phyloP scores from a whole-genome alignment of 257 asterid genomes.

The Echites panduratus region DNA sequence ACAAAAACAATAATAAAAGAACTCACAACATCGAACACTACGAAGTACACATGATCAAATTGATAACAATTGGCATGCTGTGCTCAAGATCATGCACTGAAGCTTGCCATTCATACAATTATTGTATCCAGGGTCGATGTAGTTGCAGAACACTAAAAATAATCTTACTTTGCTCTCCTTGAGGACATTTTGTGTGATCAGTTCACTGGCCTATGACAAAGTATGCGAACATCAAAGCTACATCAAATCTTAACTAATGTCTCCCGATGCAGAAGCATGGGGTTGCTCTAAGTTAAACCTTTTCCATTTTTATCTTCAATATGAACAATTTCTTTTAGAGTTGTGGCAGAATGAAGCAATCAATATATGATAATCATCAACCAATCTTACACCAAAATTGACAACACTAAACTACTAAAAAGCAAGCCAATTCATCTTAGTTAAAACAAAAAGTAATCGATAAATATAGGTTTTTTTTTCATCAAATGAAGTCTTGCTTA shows the following conservation, averaged over 20 bases:
- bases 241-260: background rate
- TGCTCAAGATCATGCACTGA: background rate
- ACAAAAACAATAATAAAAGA: too few species aligned
- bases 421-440: background rate
- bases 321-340: background rate
- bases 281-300: background rate
- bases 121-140: background rate
- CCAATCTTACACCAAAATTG: background rate
- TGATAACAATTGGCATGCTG: background rate
- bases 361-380: background rate
- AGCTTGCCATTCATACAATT: background rate
- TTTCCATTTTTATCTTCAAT: background rate
- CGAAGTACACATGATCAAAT: background rate
- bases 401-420: slow-evolving; percentile 2
- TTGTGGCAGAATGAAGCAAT: background rate
- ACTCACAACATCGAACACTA: too few species aligned
- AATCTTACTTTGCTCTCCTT: background rate
- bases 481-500: background rate
- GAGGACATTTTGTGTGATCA: background rate
- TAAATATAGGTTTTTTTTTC: background rate
- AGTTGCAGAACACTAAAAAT: background rate
- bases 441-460: background rate
- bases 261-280: background rate
- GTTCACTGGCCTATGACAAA: background rate
- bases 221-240: background rate